Evolutionary conservation across 2,329 filamentous ascomycete species (phyloP).

Genomic region (Calonectria hongkongensis): DNA sequence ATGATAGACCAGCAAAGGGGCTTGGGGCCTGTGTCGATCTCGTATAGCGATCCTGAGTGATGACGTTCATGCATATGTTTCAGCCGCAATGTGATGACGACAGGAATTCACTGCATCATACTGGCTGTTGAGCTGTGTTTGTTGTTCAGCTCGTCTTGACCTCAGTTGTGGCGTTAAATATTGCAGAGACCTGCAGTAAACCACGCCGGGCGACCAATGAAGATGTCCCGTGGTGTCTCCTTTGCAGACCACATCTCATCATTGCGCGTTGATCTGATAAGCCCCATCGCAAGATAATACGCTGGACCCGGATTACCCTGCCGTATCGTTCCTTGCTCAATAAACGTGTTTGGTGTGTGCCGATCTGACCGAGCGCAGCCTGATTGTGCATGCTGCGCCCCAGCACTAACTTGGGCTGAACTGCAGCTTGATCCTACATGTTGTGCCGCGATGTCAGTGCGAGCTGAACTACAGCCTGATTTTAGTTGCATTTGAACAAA

Average conservation of each 20-base stretch:
- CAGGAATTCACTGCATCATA: not conserved
- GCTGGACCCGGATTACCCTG: too few species aligned
- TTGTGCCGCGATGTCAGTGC: not conserved
- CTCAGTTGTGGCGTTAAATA: not conserved
- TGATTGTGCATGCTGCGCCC: too few species aligned
- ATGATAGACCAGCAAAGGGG: too few species aligned
- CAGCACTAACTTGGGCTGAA: not conserved
- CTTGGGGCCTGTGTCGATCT: too few species aligned
- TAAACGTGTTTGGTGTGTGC: too few species aligned
- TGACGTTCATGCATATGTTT: not conserved
- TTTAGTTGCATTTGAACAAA: not conserved
- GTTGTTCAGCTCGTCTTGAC: too few species aligned
- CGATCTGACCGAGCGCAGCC: too few species aligned
- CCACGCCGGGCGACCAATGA: not conserved
- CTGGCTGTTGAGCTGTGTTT: not conserved
- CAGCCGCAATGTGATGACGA: not conserved
- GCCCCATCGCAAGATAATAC: too few species aligned
- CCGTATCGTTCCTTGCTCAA: too few species aligned
- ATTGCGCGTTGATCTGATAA: not conserved
- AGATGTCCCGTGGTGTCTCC: not conserved
- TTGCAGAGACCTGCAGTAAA: not conserved
- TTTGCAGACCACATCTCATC: not conserved
- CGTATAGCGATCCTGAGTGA: too few species aligned
- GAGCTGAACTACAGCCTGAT: not conserved
- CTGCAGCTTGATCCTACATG: not conserved